A percentile compares a stretch with the other conserved stretches of the same genome.
Conservation (phyloP, 1,284 basidiomycete species). For the Puccinia horiana region DNA sequence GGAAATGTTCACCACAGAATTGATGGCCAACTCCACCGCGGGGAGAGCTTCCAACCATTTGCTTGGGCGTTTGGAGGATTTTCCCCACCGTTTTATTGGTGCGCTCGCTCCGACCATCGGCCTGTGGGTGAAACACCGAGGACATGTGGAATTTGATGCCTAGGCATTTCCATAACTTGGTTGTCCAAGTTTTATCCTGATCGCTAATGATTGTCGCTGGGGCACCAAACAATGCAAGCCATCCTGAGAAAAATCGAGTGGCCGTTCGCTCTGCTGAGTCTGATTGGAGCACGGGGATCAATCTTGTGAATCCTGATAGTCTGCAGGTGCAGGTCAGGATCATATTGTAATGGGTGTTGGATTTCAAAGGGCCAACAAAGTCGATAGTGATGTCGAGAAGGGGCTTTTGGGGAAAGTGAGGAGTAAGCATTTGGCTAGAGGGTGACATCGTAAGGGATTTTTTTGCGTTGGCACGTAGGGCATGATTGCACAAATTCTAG, state of each 20-base stretch:
- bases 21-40: neutral
- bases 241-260: neutral
- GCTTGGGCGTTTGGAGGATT: slow-evolving; percentile 31
- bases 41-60: slow-evolving; percentile 3
- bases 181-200: slow-evolving; percentile 6
- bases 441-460: slow-evolving; percentile 26
- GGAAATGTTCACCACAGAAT: neutral
- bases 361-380: neutral
- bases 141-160: slow-evolving; percentile 39
- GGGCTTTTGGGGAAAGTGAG: slow-evolving; percentile 4
- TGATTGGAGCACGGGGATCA: neutral
- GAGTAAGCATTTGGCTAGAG: slow-evolving; percentile 34
- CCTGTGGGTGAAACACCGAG: slow-evolving; percentile 54
- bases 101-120: slow-evolving; percentile 56
- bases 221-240: neutral
- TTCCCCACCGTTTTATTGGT: slow-evolving; percentile 59
- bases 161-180: neutral
- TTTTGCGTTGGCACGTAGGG: slow-evolving; percentile 49
- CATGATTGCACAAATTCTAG: slow-evolving; percentile 29
- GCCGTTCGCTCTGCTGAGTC: slow-evolving; percentile 1
- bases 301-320: neutral
- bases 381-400: slow-evolving; percentile 43
- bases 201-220: neutral
- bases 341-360: neutral
- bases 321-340: neutral